Conservation (phyloP, 306 rosid genomes). For the Inga leiocalycina region DNA sequence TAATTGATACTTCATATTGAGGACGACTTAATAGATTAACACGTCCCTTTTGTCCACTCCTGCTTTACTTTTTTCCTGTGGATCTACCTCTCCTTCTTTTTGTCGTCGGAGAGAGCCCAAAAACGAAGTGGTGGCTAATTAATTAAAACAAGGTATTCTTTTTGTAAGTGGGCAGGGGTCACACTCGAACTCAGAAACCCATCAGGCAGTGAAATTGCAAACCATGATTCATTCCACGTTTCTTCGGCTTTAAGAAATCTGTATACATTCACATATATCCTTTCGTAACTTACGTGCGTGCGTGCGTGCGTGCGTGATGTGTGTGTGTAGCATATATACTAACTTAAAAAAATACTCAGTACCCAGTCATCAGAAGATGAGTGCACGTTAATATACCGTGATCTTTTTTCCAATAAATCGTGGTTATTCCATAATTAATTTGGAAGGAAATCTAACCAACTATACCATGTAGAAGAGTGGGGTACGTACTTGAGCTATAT, state of each 20-base stretch:
- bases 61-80: constrained; percentile 27
- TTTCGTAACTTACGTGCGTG: neutral
- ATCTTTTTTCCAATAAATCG: neutral
- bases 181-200: neutral
- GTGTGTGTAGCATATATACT: neutral
- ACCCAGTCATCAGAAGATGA: neutral
- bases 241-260: constrained; percentile 45
- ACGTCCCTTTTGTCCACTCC: constrained; percentile 34
- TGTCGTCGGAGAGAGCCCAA: constrained; percentile 31
- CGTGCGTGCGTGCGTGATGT: neutral
- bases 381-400: neutral
- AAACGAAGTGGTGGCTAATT: neutral
- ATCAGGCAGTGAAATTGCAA: neutral
- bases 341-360: neutral
- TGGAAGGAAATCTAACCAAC: neutral
- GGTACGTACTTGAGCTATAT: neutral
- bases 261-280: neutral
- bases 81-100: constrained; percentile 23
- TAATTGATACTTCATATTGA: constrained; percentile 31
- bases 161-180: constrained; percentile 39
- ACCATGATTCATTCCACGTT: neutral
- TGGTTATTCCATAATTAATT: neutral
- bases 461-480: neutral
- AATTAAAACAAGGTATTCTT: constrained; percentile 13
- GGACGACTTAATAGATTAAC: constrained; percentile 16